Evolutionary conservation across 805 yeast species (phyloP).

Genomic region (Ogataea siamensis): DNA sequence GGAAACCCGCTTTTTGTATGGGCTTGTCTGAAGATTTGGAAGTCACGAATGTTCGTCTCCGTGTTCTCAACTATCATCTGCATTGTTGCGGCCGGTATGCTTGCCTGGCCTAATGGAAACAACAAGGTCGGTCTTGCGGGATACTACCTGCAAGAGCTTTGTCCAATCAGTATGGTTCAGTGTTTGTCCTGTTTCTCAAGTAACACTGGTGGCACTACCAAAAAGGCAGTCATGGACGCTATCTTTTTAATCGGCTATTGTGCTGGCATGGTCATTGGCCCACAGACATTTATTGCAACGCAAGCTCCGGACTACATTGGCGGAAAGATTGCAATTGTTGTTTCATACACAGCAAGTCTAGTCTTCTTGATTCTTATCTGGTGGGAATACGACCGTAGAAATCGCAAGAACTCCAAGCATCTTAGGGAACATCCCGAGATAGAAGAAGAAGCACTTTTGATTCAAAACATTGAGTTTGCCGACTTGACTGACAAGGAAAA

Average conservation of each 20-base stretch:
- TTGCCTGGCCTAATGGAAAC: constrained; percentile 2
- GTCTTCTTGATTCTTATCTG: constrained; percentile 20
- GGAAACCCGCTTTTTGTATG: constrained; percentile 16
- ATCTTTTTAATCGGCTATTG: constrained; percentile 59
- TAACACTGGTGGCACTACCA: constrained; percentile 40
- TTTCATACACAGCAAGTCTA: constrained; percentile 32
- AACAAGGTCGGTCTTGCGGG: constrained; percentile 26
- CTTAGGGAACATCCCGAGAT: constrained; percentile 6
- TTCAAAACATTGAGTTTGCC: constrained; percentile 38
- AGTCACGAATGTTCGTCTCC: constrained; percentile 18
- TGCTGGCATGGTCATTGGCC: constrained; percentile 65
- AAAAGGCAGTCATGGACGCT: constrained; percentile 46
- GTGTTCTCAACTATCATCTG: not conserved
- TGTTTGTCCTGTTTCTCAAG: constrained; percentile 22
- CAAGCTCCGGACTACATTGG: constrained; percentile 58
- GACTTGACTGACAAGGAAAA: constrained; percentile 46
- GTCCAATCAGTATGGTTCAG: constrained; percentile 28
- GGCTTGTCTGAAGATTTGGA: constrained; percentile 2
- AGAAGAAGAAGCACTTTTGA: constrained; percentile 3
- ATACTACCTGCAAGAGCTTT: constrained; percentile 26
- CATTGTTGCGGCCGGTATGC: not conserved
- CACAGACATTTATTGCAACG: constrained; percentile 57
- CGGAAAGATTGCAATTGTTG: constrained; percentile 53
- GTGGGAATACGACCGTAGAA: constrained; percentile 21
- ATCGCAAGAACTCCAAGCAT: constrained; percentile 2